Percentiles rank a stretch among this genome's conserved stretches.
These are phyloP conservation scores for Melampsora americana DNA, from an alignment of 1,284 basidiomycete genomes.

Conservation along the genomic window DNA sequence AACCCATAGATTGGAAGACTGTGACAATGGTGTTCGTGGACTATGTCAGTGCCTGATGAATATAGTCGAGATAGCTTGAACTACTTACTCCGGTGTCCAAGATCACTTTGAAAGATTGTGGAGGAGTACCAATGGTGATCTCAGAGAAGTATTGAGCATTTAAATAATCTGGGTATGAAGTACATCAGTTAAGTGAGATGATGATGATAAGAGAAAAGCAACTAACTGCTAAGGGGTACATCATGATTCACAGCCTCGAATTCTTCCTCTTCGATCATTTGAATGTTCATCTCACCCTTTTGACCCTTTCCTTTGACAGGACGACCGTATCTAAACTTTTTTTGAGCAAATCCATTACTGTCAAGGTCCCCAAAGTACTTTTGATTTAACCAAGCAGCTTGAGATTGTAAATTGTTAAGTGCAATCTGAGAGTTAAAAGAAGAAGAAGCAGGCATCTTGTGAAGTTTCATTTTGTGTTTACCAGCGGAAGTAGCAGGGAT, in stretches of 20 bases:
- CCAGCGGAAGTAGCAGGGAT: conserved; percentile 46
- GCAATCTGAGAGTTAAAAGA: conserved; percentile 64
- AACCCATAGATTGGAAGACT: conserved; percentile 87
- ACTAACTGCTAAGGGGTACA: conserved; percentile 84
- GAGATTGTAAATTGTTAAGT: conserved; percentile 42
- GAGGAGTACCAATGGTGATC: conserved; percentile 74
- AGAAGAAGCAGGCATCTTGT: conserved; percentile 65
- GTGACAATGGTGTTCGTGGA: conserved; percentile 26
- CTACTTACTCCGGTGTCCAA: conserved; percentile 23
- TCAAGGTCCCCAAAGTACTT: conserved; percentile 72
- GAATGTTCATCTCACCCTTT: conserved; percentile 61
- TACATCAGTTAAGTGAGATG: conserved; percentile 15
- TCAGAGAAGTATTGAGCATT: conserved; percentile 97
- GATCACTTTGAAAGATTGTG: conserved; percentile 60
- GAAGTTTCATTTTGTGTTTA: conserved; percentile 73
- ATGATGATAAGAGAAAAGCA: conserved; percentile 13
- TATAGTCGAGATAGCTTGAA: conserved; percentile 58
- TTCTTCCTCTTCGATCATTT: conserved; percentile 50
- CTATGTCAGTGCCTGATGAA: conserved; percentile 85
- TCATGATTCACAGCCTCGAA: conserved; percentile 70
- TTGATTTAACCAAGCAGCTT: conserved; percentile 76
- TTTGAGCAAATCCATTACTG: conserved; percentile 66
- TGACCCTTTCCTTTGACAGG: conserved; percentile 59
- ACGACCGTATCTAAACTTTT: conserved; percentile 49
- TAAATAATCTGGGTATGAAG: conserved; percentile 70